Base-by-base conservation (phyloP, 2,329 filamentous ascomycete genomes). In the Fusarium pseudograminearum region DNA sequence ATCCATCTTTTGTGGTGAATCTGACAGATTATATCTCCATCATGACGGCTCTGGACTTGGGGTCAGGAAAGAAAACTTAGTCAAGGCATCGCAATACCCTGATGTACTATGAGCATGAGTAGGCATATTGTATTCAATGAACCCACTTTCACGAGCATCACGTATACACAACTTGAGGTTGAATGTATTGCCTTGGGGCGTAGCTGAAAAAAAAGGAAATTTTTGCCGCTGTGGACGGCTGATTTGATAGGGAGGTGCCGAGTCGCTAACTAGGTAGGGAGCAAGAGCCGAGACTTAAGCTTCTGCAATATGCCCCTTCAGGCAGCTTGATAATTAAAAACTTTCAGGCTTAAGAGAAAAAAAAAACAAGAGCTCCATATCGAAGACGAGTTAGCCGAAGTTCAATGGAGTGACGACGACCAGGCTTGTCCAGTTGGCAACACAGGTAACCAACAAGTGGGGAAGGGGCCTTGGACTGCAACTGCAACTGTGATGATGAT, bases 231-330 rank as follows among this genome's bases (percentile, higher is more conserved):
- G 34, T 44, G 28, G 33, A 22, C 20, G 22, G 40, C 44, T 52
- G 40, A 52, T 52, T 40, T 52, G 58, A 36, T 58, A 61, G 58
- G 44, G 30, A 61, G 56, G 44, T 61, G 41, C 30, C 36, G 44
- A 42, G 58, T 52, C 36, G 44, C 48, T 26, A 24, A 18, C 14
- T 26, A 42, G 20, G 20, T 16, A 55, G 52, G 31, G n/a, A 55
- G 30, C 24, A 42, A 30, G 31, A 41, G 18, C 31, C 33, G 58
- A 38, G 22, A 33, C 20, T 52, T 52, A 44, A 61, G 44, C 36
- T 50, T 61, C 55, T 60, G 44, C 24, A n/a, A 61, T 20, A 31
- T 52, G 38, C 20, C 31, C 46, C 36, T 61, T 36, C 12, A 52
- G 41, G 24, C 34, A 51, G 24, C 15, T 22, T 15, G 26, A 10